A percentile compares a stretch with the other conserved stretches of the same genome.
These are phyloP conservation scores for Aspergillus candidus DNA, from an alignment of 2,329 filamentous ascomycete species.

Conservation along the genomic window DNA sequence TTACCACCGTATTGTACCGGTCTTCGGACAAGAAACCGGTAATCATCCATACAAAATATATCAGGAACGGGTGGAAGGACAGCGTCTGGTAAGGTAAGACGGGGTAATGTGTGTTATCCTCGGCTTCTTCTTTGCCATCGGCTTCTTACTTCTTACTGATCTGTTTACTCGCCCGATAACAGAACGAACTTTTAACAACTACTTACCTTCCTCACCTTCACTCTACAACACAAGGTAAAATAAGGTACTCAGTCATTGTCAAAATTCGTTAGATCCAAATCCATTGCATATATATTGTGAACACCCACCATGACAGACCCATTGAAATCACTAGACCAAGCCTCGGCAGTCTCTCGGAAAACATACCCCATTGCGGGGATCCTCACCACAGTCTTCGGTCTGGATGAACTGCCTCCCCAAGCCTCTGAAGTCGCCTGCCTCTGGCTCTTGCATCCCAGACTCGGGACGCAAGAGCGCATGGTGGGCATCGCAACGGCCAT, in stretches of 20 bases:
- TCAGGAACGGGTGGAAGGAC: no score
- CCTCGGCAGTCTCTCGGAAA: slow-evolving; percentile 52
- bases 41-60: no score
- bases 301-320: slow-evolving; percentile 28
- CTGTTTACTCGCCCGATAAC: no score
- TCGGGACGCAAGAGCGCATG: slow-evolving; percentile 68
- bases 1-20: no score
- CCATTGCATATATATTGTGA: neutral
- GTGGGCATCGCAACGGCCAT: slow-evolving; percentile 62
- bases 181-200: no score
- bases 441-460: slow-evolving; percentile 85
- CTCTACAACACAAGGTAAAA: neutral
- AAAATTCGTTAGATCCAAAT: no score
- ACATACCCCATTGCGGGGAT: slow-evolving; percentile 72
- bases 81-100: no score
- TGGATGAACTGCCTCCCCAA: slow-evolving; percentile 61
- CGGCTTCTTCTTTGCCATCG: no score
- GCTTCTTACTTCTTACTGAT: no score
- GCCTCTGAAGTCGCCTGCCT: slow-evolving; percentile 62
- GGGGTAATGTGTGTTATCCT: no score
- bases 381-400: slow-evolving; percentile 71
- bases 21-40: no score
- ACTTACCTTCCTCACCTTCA: no score
- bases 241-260: neutral
- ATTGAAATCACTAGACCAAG: slow-evolving; percentile 29